Percentiles rank a stretch among this genome's conserved stretches.
These are phyloP conservation scores for Rhynchospora pubera DNA, from an alignment of 176 grass and related monocot species.

Conservation along the genomic window DNA sequence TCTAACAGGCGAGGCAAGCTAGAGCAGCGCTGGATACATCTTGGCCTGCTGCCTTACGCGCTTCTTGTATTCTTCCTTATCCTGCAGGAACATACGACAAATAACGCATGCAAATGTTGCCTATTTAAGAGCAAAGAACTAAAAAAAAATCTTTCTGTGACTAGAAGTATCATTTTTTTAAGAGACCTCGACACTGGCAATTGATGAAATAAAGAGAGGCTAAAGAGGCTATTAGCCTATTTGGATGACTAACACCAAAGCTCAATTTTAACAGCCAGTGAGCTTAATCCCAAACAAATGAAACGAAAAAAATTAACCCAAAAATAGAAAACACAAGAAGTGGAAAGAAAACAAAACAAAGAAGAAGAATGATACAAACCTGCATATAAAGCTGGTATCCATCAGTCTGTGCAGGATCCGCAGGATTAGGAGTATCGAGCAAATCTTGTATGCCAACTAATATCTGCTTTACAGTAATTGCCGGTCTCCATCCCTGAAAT, in stretches of 20 bases:
- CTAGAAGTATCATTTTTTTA: no score
- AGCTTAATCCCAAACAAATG: not conserved
- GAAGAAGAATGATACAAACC: slow-evolving; percentile 28
- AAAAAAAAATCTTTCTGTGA: not conserved
- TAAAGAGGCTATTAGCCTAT: not conserved
- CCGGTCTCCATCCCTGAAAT: slow-evolving; percentile 76
- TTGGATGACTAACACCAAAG: not conserved
- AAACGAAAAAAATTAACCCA: not conserved
- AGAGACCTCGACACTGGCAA: no score
- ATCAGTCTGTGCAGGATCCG: slow-evolving; percentile 73
- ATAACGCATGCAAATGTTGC: not conserved
- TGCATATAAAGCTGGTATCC: slow-evolving; percentile 80
- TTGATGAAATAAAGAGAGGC: not conserved
- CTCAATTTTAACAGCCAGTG: not conserved
- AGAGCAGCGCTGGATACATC: slow-evolving; percentile 63
- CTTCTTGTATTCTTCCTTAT: slow-evolving; percentile 57
- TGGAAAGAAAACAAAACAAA: not conserved
- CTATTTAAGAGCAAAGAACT: not conserved
- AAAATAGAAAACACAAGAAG: not conserved
- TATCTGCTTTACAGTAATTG: slow-evolving; percentile 85
- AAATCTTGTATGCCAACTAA: slow-evolving; percentile 88
- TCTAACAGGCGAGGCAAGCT: slow-evolving; percentile 13
- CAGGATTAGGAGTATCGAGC: slow-evolving; percentile 82
- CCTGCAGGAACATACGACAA: slow-evolving; percentile 28
- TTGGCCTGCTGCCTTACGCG: slow-evolving; percentile 61